A percentile compares a stretch with the other conserved stretches of the same genome.
Evolutionary conservation across 2,329 filamentous ascomycete genomes (phyloP).

Genomic region (Aspergillus persii): DNA sequence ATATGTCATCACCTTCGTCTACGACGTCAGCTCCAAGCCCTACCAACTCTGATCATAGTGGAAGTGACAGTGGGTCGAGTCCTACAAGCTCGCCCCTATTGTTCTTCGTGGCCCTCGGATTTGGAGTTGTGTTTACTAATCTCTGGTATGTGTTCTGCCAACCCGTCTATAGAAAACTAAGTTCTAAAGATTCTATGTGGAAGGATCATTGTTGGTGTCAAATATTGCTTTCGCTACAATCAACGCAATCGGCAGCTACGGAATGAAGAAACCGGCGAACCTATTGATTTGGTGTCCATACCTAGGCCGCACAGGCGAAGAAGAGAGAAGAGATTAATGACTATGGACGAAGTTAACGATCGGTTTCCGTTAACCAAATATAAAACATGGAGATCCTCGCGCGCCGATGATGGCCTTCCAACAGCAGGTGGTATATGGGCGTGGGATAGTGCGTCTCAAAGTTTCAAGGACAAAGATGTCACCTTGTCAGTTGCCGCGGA

Average conservation of each 20-base stretch:
- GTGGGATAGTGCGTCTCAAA: constrained; percentile 67
- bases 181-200: not conserved
- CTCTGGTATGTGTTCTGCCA: constrained; percentile 69
- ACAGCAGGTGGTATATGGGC: constrained; percentile 79
- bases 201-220: constrained; percentile 99
- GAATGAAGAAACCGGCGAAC: constrained; percentile 76
- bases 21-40: constrained; percentile 25
- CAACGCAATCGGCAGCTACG: constrained; percentile 81
- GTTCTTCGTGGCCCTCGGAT: constrained; percentile 94
- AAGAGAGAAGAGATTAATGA: constrained; percentile 97
- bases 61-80: constrained; percentile 38
- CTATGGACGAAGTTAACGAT: constrained; percentile 97
- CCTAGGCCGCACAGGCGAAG: constrained; percentile 80
- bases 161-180: not conserved
- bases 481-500: constrained; percentile 25
- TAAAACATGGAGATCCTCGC: constrained; percentile 85
- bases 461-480: constrained; percentile 64
- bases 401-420: constrained; percentile 79
- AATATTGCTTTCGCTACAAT: constrained; percentile 99
- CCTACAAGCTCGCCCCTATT: constrained; percentile 72
- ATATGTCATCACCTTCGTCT: constrained; percentile 29
- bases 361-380: constrained; percentile 96
- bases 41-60: constrained; percentile 26
- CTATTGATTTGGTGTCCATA: constrained; percentile 83
- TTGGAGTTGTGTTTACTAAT: constrained; percentile 98